Percentiles rank a stretch among this genome's conserved stretches.
These are phyloP conservation scores for Starmerella cellae DNA, from an alignment of 805 yeast genomes.

Conservation along the genomic window DNA sequence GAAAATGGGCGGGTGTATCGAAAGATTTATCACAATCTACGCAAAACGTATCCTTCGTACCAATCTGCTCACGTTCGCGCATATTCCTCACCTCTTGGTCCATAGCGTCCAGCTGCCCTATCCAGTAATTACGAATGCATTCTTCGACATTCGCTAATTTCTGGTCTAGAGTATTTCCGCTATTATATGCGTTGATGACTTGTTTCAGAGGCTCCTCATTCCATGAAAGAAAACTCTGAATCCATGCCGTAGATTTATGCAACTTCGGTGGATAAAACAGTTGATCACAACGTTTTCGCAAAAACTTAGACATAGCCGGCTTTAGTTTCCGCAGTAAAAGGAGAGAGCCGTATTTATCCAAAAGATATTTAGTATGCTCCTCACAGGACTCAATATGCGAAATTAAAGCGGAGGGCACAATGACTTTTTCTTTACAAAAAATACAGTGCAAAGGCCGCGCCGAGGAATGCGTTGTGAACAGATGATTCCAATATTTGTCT, in stretches of 20 bases:
- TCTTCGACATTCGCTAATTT: neutral
- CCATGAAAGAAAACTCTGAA: neutral
- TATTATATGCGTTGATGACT: neutral
- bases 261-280: neutral
- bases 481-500: neutral
- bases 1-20: neutral
- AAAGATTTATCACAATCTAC: neutral
- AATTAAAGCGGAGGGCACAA: neutral
- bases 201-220: neutral
- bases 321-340: neutral
- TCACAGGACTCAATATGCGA: neutral
- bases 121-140: neutral
- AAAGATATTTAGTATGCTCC: neutral
- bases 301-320: neutral
- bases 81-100: neutral
- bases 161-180: neutral
- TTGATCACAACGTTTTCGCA: neutral
- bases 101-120: neutral
- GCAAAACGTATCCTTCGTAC: neutral
- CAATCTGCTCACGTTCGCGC: neutral
- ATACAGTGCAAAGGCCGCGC: neutral
- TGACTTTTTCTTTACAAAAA: neutral
- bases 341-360: neutral
- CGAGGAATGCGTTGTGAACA: neutral
- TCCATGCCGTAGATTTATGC: conserved; percentile 1